phyloP scores from a whole-genome alignment of 352 stramenopile genomes.

The Globisporangium okanoganense region DNA sequence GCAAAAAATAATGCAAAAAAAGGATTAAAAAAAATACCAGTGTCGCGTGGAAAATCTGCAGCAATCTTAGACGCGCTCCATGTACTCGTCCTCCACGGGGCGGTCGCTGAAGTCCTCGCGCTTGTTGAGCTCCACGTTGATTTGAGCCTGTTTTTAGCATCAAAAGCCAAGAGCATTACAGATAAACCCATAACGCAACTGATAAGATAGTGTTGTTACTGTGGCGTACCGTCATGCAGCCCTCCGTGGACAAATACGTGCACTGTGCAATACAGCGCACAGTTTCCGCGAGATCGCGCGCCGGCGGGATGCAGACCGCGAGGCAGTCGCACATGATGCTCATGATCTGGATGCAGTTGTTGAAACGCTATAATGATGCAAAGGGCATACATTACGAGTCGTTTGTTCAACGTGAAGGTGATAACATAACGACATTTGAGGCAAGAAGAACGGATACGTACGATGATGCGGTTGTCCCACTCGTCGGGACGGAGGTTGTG shows the following conservation, averaged over 20 bases:
- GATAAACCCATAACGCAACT: background rate
- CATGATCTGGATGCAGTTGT: slow-evolving; percentile 89
- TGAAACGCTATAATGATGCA: slow-evolving; percentile 62
- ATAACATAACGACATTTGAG: background rate
- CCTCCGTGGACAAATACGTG: slow-evolving; percentile 89
- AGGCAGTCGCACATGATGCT: slow-evolving; percentile 77
- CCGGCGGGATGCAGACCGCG: slow-evolving; percentile 65
- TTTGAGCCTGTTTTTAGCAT: slow-evolving; percentile 52
- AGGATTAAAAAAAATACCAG: background rate
- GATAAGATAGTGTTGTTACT: background rate
- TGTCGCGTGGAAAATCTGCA: background rate
- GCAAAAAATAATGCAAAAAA: background rate
- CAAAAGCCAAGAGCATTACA: background rate
- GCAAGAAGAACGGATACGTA: too few species aligned
- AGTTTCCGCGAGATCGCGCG: slow-evolving; percentile 68
- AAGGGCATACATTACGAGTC: background rate
- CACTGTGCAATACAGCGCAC: slow-evolving; percentile 88
- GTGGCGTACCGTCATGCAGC: slow-evolving; percentile 87
- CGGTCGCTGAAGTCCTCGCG: slow-evolving; percentile 53
- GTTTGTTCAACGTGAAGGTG: background rate
- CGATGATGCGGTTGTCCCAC: slow-evolving; percentile 93
- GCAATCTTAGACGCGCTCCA: slow-evolving; percentile 53
- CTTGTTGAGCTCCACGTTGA: slow-evolving; percentile 90
- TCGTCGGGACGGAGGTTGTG: slow-evolving; percentile 89
- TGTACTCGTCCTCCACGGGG: slow-evolving; percentile 40